These are phyloP conservation scores for Euphorbia pulcherrima DNA, from an alignment of 345 rosid genomes.

Conservation along the genomic window DNA sequence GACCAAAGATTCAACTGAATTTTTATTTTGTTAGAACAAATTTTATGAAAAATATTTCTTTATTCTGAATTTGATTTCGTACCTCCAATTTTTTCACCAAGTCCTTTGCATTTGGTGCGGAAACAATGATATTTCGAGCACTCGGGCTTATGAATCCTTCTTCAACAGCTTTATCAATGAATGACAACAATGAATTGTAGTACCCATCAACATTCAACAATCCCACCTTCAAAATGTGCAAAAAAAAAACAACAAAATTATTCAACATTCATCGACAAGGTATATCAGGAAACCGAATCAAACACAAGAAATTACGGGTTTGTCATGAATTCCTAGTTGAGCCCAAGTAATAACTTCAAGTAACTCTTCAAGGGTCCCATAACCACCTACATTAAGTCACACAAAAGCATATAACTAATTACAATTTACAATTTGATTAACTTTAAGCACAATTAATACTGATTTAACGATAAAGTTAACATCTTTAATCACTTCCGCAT, in stretches of 20 bases:
- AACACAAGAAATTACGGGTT: conserved; percentile 48
- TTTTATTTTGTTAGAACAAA: too few relatives aligned
- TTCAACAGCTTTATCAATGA: conserved; percentile 96
- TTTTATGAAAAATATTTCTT: too few relatives aligned
- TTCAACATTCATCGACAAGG: too few relatives aligned
- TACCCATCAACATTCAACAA: conserved; percentile 97
- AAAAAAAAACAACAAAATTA: too few relatives aligned
- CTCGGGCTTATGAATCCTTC: conserved; percentile 82
- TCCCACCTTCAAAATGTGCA: conserved; percentile 67
- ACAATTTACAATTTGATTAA: too few relatives aligned
- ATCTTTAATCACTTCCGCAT: background rate
- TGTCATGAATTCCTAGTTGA: conserved; percentile 96
- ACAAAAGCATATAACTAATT: too few relatives aligned
- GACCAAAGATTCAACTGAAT: too few relatives aligned
- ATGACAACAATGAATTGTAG: conserved; percentile 92
- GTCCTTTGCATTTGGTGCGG: conserved; percentile 86
- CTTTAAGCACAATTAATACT: background rate
- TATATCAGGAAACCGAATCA: background rate
- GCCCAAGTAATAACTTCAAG: conserved; percentile 99
- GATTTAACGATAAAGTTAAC: background rate
- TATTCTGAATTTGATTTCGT: background rate
- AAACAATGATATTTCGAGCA: conserved; percentile 83
- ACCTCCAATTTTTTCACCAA: conserved; percentile 89
- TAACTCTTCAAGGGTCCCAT: conserved; percentile 95
- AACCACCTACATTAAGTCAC: conserved; percentile 55